Conservation (phyloP, 768 basidiomycete species). For the Tulasnella sp. region DNA sequence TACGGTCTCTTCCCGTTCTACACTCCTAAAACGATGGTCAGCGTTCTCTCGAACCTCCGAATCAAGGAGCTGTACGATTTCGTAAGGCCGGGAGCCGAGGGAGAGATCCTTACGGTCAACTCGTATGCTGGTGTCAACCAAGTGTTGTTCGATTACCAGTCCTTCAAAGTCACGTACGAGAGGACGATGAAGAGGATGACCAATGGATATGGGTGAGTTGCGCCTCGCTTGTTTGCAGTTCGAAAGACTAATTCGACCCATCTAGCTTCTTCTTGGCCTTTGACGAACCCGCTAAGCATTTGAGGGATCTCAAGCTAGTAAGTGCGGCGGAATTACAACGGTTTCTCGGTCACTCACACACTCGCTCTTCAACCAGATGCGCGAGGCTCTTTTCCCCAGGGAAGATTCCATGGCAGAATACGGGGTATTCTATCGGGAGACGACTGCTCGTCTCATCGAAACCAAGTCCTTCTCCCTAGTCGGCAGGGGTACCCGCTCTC, state of each 20-base stretch:
- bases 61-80: slow-evolving; percentile 53
- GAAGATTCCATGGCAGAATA: slow-evolving; percentile 25
- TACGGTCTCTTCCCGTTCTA: slow-evolving; percentile 83
- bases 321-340: not conserved
- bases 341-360: not conserved
- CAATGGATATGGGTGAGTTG: slow-evolving; percentile 38
- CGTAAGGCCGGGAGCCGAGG: slow-evolving; percentile 43
- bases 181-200: slow-evolving; percentile 34
- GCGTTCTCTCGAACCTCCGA: slow-evolving; percentile 38
- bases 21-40: slow-evolving; percentile 51
- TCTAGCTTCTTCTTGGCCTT: slow-evolving; percentile 39
- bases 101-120: slow-evolving; percentile 17
- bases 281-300: slow-evolving; percentile 40
- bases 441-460: slow-evolving; percentile 32
- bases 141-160: slow-evolving; percentile 34
- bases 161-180: slow-evolving; percentile 41
- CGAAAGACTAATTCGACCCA: not conserved
- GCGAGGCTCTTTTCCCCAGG: slow-evolving; percentile 27
- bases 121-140: slow-evolving; percentile 26
- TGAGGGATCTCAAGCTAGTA: slow-evolving; percentile 34
- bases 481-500: slow-evolving; percentile 34
- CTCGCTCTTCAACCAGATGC: slow-evolving; percentile 22
- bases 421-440: slow-evolving; percentile 31
- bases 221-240: not conserved
- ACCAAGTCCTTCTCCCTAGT: slow-evolving; percentile 39